Evolutionary conservation across 2,329 filamentous ascomycete genomes (phyloP).

Genomic region (Sporothrix schenckii): DNA sequence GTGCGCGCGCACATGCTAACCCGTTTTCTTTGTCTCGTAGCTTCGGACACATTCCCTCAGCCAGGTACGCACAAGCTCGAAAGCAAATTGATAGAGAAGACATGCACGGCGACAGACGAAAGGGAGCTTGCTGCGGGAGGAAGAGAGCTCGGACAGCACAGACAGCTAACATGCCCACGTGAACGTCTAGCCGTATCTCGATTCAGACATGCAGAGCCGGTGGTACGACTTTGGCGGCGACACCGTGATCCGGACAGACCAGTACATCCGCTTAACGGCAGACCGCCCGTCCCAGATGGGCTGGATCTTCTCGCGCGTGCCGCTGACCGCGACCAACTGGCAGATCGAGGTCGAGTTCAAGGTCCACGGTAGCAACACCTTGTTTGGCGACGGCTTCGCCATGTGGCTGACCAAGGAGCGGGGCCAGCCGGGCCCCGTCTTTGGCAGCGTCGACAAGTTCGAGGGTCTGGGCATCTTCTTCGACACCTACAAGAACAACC

Average conservation of each 20-base stretch:
- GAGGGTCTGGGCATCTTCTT: slow-evolving; percentile 95
- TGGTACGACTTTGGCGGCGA: slow-evolving; percentile 99
- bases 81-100: background rate
- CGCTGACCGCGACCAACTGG: slow-evolving; percentile 97
- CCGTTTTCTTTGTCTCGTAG: slow-evolving; percentile 49
- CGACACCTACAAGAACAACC: slow-evolving; percentile 99
- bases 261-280: slow-evolving; percentile 87
- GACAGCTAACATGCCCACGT: background rate
- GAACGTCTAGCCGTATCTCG: slow-evolving; percentile 77
- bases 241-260: slow-evolving; percentile 75
- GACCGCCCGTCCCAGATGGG: slow-evolving; percentile 89
- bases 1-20: slow-evolving; percentile 31
- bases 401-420: slow-evolving; percentile 98
- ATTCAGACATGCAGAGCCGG: slow-evolving; percentile 95
- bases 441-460: slow-evolving; percentile 84
- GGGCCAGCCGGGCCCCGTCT: slow-evolving; percentile 77
- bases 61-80: slow-evolving; percentile 59
- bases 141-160: background rate
- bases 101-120: background rate
- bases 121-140: background rate
- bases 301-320: slow-evolving; percentile 92
- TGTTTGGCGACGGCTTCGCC: slow-evolving; percentile 95
- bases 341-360: slow-evolving; percentile 96
- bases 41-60: slow-evolving; percentile 83
- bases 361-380: slow-evolving; percentile 82